Conservation (phyloP, 2,329 filamentous ascomycete species). For the Trichophyton verrucosum region DNA sequence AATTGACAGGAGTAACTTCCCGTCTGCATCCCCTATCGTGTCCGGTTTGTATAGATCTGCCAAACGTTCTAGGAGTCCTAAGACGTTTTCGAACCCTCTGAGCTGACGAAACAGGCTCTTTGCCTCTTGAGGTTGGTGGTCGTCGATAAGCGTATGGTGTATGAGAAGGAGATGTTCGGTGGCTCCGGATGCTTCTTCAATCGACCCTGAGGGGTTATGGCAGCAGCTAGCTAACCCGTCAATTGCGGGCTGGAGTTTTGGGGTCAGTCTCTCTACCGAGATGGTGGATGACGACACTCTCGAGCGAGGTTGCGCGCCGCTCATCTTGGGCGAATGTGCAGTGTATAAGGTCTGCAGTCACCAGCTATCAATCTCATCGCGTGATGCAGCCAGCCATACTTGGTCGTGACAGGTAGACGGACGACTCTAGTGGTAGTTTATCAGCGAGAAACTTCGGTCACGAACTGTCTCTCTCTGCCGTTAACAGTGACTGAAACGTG, state of each 20-base stretch:
- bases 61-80: slow-evolving; percentile 57
- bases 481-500: neutral
- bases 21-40: slow-evolving; percentile 47
- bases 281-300: slow-evolving; percentile 11
- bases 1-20: slow-evolving; percentile 57
- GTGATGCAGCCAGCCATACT: neutral
- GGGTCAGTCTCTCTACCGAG: slow-evolving; percentile 24
- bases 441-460: neutral
- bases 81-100: slow-evolving; percentile 61
- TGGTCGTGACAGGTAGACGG: neutral
- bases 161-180: slow-evolving; percentile 51
- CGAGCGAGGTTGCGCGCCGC: slow-evolving; percentile 7
- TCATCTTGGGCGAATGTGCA: slow-evolving; percentile 9
- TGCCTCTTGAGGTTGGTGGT: slow-evolving; percentile 36
- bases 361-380: neutral
- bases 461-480: neutral
- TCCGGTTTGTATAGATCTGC: slow-evolving; percentile 59
- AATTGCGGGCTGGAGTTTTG: slow-evolving; percentile 28
- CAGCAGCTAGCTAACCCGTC: slow-evolving; percentile 26
- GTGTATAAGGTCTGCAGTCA: neutral
- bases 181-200: slow-evolving; percentile 31
- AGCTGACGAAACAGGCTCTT: slow-evolving; percentile 78
- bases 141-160: slow-evolving; percentile 50
- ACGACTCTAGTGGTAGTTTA: neutral
- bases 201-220: slow-evolving; percentile 19